Conservation (phyloP, 2,329 filamentous ascomycete species). For the Mycocentrospora acerina region DNA sequence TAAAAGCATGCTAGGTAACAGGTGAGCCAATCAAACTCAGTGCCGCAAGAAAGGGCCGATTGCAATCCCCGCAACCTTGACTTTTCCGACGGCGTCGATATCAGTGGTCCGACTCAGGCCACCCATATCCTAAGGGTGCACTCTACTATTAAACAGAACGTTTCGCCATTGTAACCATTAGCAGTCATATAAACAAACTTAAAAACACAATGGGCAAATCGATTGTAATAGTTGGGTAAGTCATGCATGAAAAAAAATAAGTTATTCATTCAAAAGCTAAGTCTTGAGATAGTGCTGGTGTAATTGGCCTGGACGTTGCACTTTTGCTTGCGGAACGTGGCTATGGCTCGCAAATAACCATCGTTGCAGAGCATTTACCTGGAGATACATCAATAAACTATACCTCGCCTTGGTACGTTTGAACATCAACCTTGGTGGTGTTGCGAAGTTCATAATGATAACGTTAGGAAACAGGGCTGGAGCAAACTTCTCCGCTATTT, state of each 20-base stretch:
- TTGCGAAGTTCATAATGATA: background rate
- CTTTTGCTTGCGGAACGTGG: conserved; percentile 17
- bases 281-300: conserved; percentile 9
- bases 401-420: conserved; percentile 19
- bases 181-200: too few relatives aligned
- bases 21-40: too few relatives aligned
- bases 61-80: too few relatives aligned
- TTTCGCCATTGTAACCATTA: too few relatives aligned
- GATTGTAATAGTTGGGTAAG: conserved; percentile 16
- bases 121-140: too few relatives aligned
- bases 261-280: too few relatives aligned
- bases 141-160: too few relatives aligned
- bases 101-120: too few relatives aligned
- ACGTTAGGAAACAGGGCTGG: conserved; percentile 10
- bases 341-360: conserved; percentile 11
- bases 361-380: conserved; percentile 18
- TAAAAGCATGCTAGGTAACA: too few relatives aligned
- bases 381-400: conserved; percentile 22
- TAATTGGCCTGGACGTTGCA: conserved; percentile 18
- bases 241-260: too few relatives aligned
- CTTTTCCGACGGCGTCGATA: too few relatives aligned
- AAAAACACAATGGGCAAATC: conserved; percentile 9
- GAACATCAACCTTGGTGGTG: background rate
- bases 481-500: conserved; percentile 22
- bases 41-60: too few relatives aligned